Evolutionary conservation across 768 basidiomycete genomes (phyloP).

Genomic region (Termitomyces heimii): DNA sequence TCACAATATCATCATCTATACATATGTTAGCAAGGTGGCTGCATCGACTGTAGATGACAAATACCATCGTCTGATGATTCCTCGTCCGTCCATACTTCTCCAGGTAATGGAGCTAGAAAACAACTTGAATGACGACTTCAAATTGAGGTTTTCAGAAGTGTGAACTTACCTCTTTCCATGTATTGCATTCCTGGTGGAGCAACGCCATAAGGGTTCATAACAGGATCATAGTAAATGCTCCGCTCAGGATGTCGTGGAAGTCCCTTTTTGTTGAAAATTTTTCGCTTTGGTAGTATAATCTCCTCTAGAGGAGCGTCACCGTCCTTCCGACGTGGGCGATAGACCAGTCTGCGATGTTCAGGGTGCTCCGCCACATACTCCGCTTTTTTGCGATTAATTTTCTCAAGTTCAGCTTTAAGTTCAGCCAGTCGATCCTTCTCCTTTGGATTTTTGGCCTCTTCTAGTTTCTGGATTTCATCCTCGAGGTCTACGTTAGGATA

Average conservation of each 20-base stretch:
- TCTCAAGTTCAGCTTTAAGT: constrained; percentile 73
- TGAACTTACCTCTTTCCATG: constrained; percentile 70
- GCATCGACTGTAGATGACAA: neutral
- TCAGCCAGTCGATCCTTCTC: constrained; percentile 64
- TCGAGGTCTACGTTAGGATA: constrained; percentile 56
- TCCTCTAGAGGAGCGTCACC: constrained; percentile 35
- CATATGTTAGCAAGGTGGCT: neutral
- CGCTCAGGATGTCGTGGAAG: constrained; percentile 87
- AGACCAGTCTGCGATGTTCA: constrained; percentile 84
- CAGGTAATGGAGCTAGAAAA: constrained; percentile 48
- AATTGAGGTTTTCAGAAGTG: neutral
- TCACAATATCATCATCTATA: constrained; percentile 49
- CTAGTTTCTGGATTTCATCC: constrained; percentile 69
- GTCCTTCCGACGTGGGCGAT: constrained; percentile 45
- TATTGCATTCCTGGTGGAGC: constrained; percentile 98
- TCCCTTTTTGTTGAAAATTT: constrained; percentile 77
- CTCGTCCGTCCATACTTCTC: constrained; percentile 59
- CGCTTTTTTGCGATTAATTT: constrained; percentile 81
- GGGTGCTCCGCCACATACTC: constrained; percentile 93
- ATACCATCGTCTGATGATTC: constrained; percentile 43
- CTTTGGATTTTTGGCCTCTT: constrained; percentile 35
- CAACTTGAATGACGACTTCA: constrained; percentile 1
- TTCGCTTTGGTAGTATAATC: constrained; percentile 43
- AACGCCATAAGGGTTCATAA: constrained; percentile 91
- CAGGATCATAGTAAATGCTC: constrained; percentile 87